Conservation (phyloP, 768 basidiomycete species). For the Coprinopsis marcescibilis region DNA sequence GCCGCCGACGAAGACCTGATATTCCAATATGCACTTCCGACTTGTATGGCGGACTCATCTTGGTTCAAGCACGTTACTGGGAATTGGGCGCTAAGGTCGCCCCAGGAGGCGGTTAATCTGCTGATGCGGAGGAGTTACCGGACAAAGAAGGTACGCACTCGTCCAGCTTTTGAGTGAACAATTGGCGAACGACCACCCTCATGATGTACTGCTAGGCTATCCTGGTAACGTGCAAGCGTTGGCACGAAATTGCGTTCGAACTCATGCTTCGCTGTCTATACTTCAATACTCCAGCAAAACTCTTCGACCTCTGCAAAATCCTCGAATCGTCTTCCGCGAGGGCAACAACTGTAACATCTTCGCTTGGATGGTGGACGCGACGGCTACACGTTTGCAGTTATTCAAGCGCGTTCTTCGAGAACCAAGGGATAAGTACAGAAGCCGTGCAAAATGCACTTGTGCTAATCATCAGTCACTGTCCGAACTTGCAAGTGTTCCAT, state of each 20-base stretch:
- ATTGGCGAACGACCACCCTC: neutral
- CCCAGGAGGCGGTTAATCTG: slow-evolving; percentile 51
- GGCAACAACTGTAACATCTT: slow-evolving; percentile 33
- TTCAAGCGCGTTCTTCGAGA: slow-evolving; percentile 12
- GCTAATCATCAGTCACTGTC: slow-evolving; percentile 57
- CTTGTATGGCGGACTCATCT: slow-evolving; percentile 53
- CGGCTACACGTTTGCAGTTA: slow-evolving; percentile 66
- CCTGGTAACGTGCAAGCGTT: slow-evolving; percentile 58
- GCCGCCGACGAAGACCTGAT: slow-evolving; percentile 69
- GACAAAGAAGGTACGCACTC: slow-evolving; percentile 61
- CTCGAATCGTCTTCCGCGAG: slow-evolving; percentile 39
- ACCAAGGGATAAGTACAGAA: slow-evolving; percentile 32
- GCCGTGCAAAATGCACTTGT: slow-evolving; percentile 50
- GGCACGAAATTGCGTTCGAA: slow-evolving; percentile 57
- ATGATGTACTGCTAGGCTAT: slow-evolving; percentile 44
- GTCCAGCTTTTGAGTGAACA: neutral
- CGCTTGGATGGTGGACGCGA: slow-evolving; percentile 65
- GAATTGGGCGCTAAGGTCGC: slow-evolving; percentile 55
- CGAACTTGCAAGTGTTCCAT: slow-evolving; percentile 70
- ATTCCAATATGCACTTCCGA: slow-evolving; percentile 55
- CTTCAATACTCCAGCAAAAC: slow-evolving; percentile 53
- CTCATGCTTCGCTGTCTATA: slow-evolving; percentile 66
- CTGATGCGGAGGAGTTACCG: slow-evolving; percentile 57
- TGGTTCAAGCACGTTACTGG: slow-evolving; percentile 52
- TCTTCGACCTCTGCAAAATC: slow-evolving; percentile 45